Conservation (phyloP, 2,329 filamentous ascomycete species). For the Leptographium radiaticola region DNA sequence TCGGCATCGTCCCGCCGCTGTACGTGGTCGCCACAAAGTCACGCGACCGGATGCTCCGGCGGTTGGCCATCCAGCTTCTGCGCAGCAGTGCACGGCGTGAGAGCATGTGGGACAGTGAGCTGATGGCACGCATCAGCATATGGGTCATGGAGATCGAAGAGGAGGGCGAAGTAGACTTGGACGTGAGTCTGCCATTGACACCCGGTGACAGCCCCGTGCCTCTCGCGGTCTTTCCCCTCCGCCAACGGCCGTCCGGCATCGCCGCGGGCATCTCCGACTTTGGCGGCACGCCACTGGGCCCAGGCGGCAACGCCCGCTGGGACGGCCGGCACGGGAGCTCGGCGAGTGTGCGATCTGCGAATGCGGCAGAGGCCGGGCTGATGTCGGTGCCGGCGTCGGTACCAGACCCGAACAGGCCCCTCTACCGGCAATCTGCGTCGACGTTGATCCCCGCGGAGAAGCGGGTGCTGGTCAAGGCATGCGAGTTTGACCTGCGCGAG, state of each 20-base stretch:
- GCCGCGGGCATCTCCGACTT: constrained; percentile 24
- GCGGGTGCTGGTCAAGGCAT: constrained; percentile 41
- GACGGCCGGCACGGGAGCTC: constrained; percentile 15
- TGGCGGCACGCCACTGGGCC: constrained; percentile 24
- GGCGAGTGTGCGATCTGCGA: not conserved
- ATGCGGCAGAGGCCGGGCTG: no score
- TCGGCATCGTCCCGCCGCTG: constrained; percentile 51
- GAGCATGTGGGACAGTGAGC: constrained; percentile 56
- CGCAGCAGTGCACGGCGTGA: constrained; percentile 47
- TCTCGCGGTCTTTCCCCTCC: not conserved
- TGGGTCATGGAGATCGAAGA: constrained; percentile 46
- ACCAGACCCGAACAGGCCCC: no score
- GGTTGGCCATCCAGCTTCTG: constrained; percentile 48
- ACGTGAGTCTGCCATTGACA: constrained; percentile 10
- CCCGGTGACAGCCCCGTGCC: constrained; percentile 15
- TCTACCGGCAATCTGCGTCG: no score
- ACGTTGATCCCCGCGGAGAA: constrained; percentile 34
- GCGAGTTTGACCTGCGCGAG: constrained; percentile 42
- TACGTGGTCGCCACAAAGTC: constrained; percentile 57
- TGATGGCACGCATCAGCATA: constrained; percentile 39
- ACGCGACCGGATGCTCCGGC: constrained; percentile 40
- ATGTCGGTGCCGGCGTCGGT: no score
- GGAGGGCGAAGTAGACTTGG: constrained; percentile 21
- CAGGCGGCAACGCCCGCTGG: constrained; percentile 31
- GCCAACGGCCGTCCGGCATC: constrained; percentile 9